Base-by-base conservation (phyloP, 257 asterid species). In the Coffea canephora region DNA sequence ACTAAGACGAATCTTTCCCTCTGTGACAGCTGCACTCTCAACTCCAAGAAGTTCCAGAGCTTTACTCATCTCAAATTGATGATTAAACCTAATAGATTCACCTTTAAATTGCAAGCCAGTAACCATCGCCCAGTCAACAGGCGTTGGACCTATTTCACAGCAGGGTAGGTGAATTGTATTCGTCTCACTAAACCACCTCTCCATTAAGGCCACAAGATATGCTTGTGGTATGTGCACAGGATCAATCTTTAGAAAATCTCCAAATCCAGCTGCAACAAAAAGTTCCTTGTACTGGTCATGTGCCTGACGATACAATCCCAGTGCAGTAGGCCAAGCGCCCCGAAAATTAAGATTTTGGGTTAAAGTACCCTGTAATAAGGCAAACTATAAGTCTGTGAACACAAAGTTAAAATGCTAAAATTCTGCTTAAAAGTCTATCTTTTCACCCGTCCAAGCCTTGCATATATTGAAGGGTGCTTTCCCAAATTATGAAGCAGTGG, bases 291-390 rank as follows among this genome's bases (percentile, higher is more conserved):
- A 78, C 67, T 52, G 69, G 41, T 78, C 81, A 36, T 78, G 81
- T 11, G 81, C 81, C 69, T 69, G 75, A 15, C 67, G 75, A 78
- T 78, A 69, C 81, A 78, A 69, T 50, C 31, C 25, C 3, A 78
- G 69, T n/a, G 75, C 81, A 6, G 81, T 69, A 70, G 81, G 81
- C 81, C 81, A 78, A 25, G 75, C 81, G 36, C 81, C 81, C 39
- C 81, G 36, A 77, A 77, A 59, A 69, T 77, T 77, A 54, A 68
- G 81, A 77, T 69, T 77, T n/a, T 68, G 81, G 36, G 81, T 34
- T 72, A 69, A 54, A 71, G 69, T 25, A 68, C 81, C 75, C 81
- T 77, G 66, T n/a, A 71, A 41, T 45, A 50, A 77, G 36, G 52
- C 52, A 45, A 34, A 52, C 36, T 4, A 45, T 77, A 66, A 77